Conservation (phyloP, 2,329 filamentous ascomycete species). For the Curvularia lunata region DNA sequence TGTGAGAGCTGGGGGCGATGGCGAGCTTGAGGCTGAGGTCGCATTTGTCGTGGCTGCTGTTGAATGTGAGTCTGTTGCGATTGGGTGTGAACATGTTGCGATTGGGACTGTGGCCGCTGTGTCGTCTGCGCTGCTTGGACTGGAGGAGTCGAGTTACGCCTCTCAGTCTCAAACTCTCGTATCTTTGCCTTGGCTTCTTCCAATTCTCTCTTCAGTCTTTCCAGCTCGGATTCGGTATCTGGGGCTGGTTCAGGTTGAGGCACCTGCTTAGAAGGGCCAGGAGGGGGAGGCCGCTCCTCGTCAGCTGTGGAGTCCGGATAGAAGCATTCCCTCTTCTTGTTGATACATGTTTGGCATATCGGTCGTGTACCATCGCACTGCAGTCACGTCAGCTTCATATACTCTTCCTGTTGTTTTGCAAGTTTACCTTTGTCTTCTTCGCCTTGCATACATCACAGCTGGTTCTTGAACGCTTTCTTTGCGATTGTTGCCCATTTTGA, state of each 20-base stretch:
- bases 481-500: constrained; percentile 17
- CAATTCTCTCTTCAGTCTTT: constrained; percentile 44
- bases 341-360: constrained; percentile 42
- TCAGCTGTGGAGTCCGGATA: constrained; percentile 33
- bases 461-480: constrained; percentile 35
- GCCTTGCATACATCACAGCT: constrained; percentile 47
- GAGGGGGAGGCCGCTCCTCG: constrained; percentile 30
- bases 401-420: not conserved
- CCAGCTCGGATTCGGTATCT: constrained; percentile 37
- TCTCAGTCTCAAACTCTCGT: constrained; percentile 42
- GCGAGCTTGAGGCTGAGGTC: constrained; percentile 13
- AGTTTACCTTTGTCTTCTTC: constrained; percentile 46
- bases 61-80: constrained; percentile 23
- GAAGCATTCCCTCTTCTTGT: constrained; percentile 45
- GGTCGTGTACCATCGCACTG: constrained; percentile 48
- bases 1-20: constrained; percentile 21
- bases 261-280: constrained; percentile 19
- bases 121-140: constrained; percentile 33
- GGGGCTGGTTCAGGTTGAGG: constrained; percentile 26
- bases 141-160: constrained; percentile 37
- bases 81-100: constrained; percentile 18
- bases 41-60: constrained; percentile 20
- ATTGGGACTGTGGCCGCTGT: constrained; percentile 19
- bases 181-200: constrained; percentile 48
- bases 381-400: constrained; percentile 15